Conservation (phyloP, 768 basidiomycete genomes). For the Kwoniella dendrophila region DNA sequence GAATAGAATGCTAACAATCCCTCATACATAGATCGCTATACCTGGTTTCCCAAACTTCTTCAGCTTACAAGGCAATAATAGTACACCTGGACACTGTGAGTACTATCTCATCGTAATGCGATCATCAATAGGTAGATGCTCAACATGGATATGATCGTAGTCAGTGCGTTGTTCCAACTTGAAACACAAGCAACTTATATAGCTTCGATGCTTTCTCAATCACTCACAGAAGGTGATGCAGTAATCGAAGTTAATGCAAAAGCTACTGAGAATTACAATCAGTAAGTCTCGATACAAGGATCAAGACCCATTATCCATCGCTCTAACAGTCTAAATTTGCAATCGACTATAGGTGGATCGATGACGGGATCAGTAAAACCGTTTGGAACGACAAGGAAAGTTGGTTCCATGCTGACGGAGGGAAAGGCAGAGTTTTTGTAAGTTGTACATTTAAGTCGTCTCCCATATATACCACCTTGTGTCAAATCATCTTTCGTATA, state of each 20-base stretch:
- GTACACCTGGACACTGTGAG: constrained; percentile 2
- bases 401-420: constrained; percentile 6
- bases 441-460: neutral
- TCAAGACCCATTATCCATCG: too few relatives aligned
- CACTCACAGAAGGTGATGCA: neutral
- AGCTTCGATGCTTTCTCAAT: neutral
- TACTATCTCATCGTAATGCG: neutral
- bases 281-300: too few relatives aligned
- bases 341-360: neutral
- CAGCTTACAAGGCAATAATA: constrained; percentile 6
- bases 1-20: too few relatives aligned
- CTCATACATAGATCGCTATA: neutral
- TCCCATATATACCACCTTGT: too few relatives aligned
- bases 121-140: neutral
- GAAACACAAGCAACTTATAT: constrained; percentile 1
- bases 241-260: neutral
- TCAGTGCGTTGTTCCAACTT: neutral
- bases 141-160: neutral
- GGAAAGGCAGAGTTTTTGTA: neutral
- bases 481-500: neutral
- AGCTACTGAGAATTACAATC: neutral
- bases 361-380: neutral
- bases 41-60: constrained; percentile 2
- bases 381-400: neutral
- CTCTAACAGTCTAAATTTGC: too few relatives aligned